Base-by-base conservation (phyloP, 139 green algal genomes). In the Asterochloris sp. region DNA sequence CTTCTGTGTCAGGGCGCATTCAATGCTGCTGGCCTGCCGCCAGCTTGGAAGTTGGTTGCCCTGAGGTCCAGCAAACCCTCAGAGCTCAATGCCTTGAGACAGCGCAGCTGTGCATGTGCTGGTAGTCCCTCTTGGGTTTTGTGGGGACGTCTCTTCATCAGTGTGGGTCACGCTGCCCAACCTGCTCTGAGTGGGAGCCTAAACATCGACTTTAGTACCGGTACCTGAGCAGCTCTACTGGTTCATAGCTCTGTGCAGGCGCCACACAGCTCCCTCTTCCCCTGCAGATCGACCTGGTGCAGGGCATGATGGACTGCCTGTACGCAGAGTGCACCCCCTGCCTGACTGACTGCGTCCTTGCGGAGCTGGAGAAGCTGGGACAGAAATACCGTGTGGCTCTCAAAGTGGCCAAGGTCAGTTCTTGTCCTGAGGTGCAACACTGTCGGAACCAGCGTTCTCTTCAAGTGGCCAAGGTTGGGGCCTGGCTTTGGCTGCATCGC, bases 231-330 rank as follows among this genome's bases (percentile, higher is more conserved):
- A 26, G 21, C 19, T 71, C 66, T 8, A 26, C n/a, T n/a, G n/a
- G 66, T 71, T 8, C 1, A 21, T 4, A 24, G 17, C 66, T 71
- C 66, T 71, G 21, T 71, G 66, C 66, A 71, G 19, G 21, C 66
- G 21, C 66, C 66, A 13, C 66, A 71, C 19, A 76, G 1, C 23
- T 27, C 24, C 19, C 67, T 60, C 16, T 73, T 61, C 29, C 0
- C 24, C 17, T 89, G 66, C 90, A 98, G 93, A 94, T 98, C 61
- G 96, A 98, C 84, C 82, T 98, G 62, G 91, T 97, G 19, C 86
- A 96, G 77, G 96, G 94, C 86, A 98, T 98, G 95, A 95, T 99
- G 92, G 97, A 99, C 89, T 99, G 97, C 90, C 88, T 99, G 74
- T 99, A 99, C 78, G 97, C 97, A 4, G 92, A 99, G 84, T 99